phyloP scores from a whole-genome alignment of 768 basidiomycete genomes.

The Boletus reticuloceps region DNA sequence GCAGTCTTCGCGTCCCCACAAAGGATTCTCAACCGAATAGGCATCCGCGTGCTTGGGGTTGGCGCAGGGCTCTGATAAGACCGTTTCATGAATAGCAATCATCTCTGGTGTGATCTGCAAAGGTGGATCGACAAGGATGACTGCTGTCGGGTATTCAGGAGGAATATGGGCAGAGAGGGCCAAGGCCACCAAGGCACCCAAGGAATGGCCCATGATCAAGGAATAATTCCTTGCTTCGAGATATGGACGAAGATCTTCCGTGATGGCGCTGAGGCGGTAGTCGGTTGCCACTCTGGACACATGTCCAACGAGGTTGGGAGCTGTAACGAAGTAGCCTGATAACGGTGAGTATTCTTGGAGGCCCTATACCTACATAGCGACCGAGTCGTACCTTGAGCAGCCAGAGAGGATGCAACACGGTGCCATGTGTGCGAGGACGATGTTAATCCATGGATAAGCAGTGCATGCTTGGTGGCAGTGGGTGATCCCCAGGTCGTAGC shows the following conservation, averaged over 20 bases:
- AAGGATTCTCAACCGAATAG: constrained; percentile 1
- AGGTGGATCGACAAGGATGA: constrained; percentile 23
- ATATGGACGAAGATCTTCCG: constrained; percentile 15
- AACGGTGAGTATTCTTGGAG: not conserved
- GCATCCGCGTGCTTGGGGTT: constrained; percentile 1
- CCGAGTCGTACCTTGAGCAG: constrained; percentile 10
- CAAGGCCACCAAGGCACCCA: constrained; percentile 6
- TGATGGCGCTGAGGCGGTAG: constrained; percentile 9
- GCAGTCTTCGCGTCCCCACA: too few species aligned
- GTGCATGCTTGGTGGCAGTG: constrained; percentile 21
- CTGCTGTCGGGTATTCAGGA: constrained; percentile 5
- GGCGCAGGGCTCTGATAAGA: not conserved
- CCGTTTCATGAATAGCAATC: not conserved
- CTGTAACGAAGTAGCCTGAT: constrained; percentile 21
- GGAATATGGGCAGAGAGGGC: constrained; percentile 3
- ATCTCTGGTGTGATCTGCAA: not conserved
- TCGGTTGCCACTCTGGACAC: constrained; percentile 6
- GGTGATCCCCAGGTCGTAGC: constrained; percentile 23
- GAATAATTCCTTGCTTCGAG: constrained; percentile 10
- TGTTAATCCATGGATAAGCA: constrained; percentile 25
- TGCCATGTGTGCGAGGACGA: constrained; percentile 22
- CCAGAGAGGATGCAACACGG: constrained; percentile 15
- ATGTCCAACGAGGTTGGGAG: constrained; percentile 22
- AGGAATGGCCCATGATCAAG: constrained; percentile 23
- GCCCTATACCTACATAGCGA: too few species aligned